Evolutionary conservation across 371 early-diverging fungal genomes (phyloP).

Genomic region (Mycotypha africana): DNA sequence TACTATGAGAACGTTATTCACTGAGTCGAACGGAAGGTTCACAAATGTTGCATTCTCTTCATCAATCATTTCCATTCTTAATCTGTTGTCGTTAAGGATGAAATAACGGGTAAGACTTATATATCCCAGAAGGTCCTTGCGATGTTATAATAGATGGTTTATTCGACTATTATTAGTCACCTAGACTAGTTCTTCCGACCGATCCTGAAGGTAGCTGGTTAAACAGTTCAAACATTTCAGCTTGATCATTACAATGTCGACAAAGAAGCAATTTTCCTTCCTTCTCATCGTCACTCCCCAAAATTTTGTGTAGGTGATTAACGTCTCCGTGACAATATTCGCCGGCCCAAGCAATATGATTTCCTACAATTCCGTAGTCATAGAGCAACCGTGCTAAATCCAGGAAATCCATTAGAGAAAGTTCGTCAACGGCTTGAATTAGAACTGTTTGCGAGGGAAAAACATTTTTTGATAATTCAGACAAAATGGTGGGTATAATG

Average conservation of each 20-base stretch:
- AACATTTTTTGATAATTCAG: conserved; percentile 16
- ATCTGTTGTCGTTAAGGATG: too few relatives aligned
- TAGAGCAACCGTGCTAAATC: conserved; percentile 3
- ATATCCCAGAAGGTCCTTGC: too few relatives aligned
- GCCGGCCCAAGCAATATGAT: conserved; percentile 18
- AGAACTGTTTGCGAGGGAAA: conserved; percentile 24
- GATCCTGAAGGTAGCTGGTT: conserved; percentile 8
- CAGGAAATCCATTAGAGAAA: conserved; percentile 8
- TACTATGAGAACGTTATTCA: too few relatives aligned
- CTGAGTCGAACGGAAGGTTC: too few relatives aligned
- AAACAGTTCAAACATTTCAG: conserved; percentile 20
- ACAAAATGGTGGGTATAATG: conserved; percentile 22
- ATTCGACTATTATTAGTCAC: too few relatives aligned
- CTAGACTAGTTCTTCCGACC: conserved; percentile 1
- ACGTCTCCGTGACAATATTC: conserved; percentile 12
- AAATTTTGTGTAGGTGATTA: not conserved
- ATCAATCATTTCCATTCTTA: too few relatives aligned
- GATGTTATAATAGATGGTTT: too few relatives aligned
- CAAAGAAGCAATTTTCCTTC: not conserved
- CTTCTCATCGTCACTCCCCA: not conserved
- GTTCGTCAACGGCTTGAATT: conserved; percentile 11
- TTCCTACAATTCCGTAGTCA: conserved; percentile 3
- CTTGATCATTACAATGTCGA: conserved; percentile 17
- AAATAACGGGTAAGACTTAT: too few relatives aligned
- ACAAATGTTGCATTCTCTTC: too few relatives aligned